Conservation (phyloP, 2,329 filamentous ascomycete species). For the Talaromyces sp. region DNA sequence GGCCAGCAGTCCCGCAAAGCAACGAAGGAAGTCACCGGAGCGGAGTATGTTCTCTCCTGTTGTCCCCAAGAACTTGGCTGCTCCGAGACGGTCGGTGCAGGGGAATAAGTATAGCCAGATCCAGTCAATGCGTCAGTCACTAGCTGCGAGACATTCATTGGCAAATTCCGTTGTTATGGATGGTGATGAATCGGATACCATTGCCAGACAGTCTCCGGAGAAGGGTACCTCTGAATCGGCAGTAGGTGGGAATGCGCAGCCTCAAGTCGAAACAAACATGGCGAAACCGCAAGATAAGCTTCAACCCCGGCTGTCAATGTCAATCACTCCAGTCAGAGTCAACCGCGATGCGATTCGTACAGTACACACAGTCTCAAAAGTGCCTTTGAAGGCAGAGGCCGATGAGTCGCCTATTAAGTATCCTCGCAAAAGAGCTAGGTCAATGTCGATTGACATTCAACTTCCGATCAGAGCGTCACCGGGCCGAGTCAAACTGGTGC, state of each 20-base stretch:
- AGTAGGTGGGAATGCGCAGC: not conserved
- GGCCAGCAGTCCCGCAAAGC: conserved; percentile 55
- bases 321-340: conserved; percentile 57
- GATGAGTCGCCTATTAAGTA: conserved; percentile 49
- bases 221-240: not conserved
- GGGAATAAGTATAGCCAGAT: conserved; percentile 22
- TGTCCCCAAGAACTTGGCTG: conserved; percentile 11
- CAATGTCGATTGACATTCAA: conserved; percentile 48
- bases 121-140: conserved; percentile 26
- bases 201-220: conserved; percentile 21
- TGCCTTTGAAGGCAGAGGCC: conserved; percentile 68
- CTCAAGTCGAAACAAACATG: not conserved
- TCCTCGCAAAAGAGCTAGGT: conserved; percentile 52
- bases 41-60: conserved; percentile 29
- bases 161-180: conserved; percentile 19
- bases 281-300: not conserved
- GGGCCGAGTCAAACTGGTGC: conserved; percentile 25
- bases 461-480: conserved; percentile 36
- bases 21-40: conserved; percentile 28
- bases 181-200: conserved; percentile 16
- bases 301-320: conserved; percentile 32
- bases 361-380: conserved; percentile 74
- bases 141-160: conserved; percentile 27
- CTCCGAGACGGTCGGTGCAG: not conserved
- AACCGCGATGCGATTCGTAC: conserved; percentile 49